phyloP scores from a whole-genome alignment of 352 stramenopile genomes.

The Phytophthora megakarya region DNA sequence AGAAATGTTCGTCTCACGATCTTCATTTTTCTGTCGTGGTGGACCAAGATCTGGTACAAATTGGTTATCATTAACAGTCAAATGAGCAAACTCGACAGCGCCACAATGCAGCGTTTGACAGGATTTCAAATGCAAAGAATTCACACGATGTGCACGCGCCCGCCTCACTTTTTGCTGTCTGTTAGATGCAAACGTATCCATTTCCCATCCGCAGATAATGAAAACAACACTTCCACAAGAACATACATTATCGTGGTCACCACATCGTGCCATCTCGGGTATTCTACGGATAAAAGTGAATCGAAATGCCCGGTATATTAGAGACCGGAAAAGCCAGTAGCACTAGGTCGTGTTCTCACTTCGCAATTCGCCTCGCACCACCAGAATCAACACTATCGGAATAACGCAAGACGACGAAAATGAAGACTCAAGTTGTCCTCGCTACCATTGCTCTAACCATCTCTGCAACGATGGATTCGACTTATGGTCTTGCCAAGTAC shows the following conservation, averaged over 20 bases:
- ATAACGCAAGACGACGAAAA: conserved; percentile 17
- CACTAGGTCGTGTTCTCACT: conserved; percentile 9
- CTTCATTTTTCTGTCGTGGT: too few relatives aligned
- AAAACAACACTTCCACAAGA: conserved; percentile 12
- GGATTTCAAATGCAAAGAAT: too few relatives aligned
- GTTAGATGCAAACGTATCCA: not conserved
- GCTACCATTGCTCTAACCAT: conserved; percentile 14
- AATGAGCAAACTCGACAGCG: too few relatives aligned
- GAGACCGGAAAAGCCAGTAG: not conserved
- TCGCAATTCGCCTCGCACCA: conserved; percentile 24
- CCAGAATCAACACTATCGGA: conserved; percentile 8
- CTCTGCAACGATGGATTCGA: conserved; percentile 16
- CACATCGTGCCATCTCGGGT: not conserved
- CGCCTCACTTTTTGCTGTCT: not conserved
- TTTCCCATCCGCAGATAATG: conserved; percentile 19
- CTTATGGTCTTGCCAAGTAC: conserved; percentile 34
- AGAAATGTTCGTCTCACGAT: too few relatives aligned
- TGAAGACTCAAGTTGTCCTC: conserved; percentile 24
- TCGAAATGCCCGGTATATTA: too few relatives aligned
- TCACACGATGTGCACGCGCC: not conserved
- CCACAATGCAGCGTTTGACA: too few relatives aligned
- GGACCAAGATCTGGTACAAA: too few relatives aligned
- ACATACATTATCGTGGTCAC: not conserved
- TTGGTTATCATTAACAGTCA: too few relatives aligned
- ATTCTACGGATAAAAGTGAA: conserved; percentile 25